Evolutionary conservation across 2,329 filamentous ascomycete genomes (phyloP), one percentile per base, ranked within the genome.

Genomic region (Hymenoscyphus scutula): DNA sequence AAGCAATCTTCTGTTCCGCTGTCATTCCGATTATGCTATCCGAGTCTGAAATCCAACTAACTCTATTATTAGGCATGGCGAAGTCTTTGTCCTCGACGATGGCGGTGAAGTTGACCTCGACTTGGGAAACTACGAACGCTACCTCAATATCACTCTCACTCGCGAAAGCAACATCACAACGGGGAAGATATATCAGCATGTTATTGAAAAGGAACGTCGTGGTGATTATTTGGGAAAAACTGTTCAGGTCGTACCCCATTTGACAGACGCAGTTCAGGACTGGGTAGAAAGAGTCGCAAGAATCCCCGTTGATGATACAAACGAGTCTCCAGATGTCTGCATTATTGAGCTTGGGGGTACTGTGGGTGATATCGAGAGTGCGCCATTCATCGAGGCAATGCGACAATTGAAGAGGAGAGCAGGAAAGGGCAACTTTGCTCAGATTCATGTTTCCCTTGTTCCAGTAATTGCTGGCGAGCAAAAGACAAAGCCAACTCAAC

Each of bases 401-500:
- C 87, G 85, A 58, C 91, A 96, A 77, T 81, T 97, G 67, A 83
- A 88, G 69, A 82, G 89, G 69, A 83, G 87, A 66, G 87, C 84
- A 27, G 90, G 90, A 69, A 87, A 85, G 73, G 84, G 86, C 74
- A 94, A 96, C 78, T 96, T 97, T 76, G 79, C 53, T 74, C 89
- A 92, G 74, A 96, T 97, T 68, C 89, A 92, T 77, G 94, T 97
- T 65, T 92, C 90, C 4, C 91, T 93, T 70, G 89, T 98, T 37
- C 95, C 93, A 1, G 84, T 94, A 37, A 73, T 75, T 58, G 66
- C 72, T 54, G 72, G 85, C 37, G 89, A 98, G 80, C 88, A 96
- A 77, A 98, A 98, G 85, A 98, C 93, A 10, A 98, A 98, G 80
- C 95, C 95, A 0, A 99, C 95, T 0, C 95, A 99, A 76, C 87